Conservation (phyloP, 2,329 filamentous ascomycete species). For the Teratosphaeria epicoccoides region DNA sequence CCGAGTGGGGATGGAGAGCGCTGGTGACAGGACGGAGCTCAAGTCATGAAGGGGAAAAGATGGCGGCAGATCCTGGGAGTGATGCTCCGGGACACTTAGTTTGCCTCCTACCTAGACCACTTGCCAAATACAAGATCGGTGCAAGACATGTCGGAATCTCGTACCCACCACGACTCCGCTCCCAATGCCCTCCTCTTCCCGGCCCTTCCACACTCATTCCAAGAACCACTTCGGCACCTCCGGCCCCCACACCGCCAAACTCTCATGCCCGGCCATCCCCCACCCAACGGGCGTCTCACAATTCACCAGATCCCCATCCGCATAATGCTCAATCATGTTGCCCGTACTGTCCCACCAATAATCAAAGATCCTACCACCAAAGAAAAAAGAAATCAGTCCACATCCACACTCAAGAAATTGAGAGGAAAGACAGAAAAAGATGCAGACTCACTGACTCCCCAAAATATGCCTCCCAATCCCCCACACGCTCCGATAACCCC, state of each 20-base stretch:
- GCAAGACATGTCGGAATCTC: neutral
- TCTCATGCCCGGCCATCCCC: slow-evolving; percentile 27
- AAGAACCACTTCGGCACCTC: slow-evolving; percentile 22
- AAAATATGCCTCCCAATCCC: slow-evolving; percentile 61
- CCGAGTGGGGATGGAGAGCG: neutral
- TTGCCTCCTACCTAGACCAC: too few relatives aligned
- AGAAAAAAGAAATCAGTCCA: neutral
- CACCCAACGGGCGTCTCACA: slow-evolving; percentile 35
- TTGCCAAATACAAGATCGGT: too few relatives aligned
- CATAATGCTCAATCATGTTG: slow-evolving; percentile 49
- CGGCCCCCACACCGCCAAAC: slow-evolving; percentile 22
- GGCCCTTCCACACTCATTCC: slow-evolving; percentile 6
- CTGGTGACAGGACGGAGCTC: too few relatives aligned
- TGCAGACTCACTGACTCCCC: slow-evolving; percentile 43
- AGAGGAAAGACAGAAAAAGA: neutral
- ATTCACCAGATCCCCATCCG: slow-evolving; percentile 58
- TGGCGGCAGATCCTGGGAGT: neutral
- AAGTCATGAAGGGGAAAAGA: neutral
- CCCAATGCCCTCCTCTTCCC: neutral
- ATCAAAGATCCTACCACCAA: slow-evolving; percentile 48
- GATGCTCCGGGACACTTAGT: neutral
- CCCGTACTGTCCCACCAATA: slow-evolving; percentile 57
- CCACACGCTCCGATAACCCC: slow-evolving; percentile 57
- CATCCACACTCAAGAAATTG: neutral
- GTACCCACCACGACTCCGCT: neutral